Conservation (phyloP, 2,329 filamentous ascomycete genomes). For the Xylariaceae sp. region DNA sequence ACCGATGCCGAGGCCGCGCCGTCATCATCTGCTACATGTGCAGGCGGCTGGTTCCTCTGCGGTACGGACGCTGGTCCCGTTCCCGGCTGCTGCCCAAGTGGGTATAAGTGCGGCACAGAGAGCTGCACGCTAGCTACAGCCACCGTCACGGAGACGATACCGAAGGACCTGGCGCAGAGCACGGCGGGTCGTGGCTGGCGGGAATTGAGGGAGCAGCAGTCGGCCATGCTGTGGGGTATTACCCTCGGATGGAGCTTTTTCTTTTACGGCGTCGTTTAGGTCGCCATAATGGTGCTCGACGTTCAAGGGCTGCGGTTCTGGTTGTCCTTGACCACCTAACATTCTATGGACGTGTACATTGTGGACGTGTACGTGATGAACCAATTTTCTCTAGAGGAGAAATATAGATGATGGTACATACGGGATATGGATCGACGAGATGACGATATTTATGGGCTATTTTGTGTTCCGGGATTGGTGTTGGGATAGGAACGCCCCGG, state of each 20-base stretch:
- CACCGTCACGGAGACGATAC: slow-evolving; percentile 51
- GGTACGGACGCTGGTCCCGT: slow-evolving; percentile 50
- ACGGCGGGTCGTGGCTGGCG: background rate
- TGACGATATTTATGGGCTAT: background rate
- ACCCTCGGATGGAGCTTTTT: slow-evolving; percentile 10
- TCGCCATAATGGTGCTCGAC: background rate
- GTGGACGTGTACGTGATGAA: background rate
- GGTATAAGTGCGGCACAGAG: slow-evolving; percentile 65
- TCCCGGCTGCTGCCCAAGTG: slow-evolving; percentile 78
- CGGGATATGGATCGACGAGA: background rate
- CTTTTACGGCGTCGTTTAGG: background rate
- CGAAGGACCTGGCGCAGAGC: slow-evolving; percentile 42
- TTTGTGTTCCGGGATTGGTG: background rate
- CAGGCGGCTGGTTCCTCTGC: slow-evolving; percentile 74
- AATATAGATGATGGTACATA: background rate
- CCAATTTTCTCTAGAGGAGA: background rate
- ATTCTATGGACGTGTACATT: background rate
- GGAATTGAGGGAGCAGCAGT: background rate
- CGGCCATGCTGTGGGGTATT: slow-evolving; percentile 4
- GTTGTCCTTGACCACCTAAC: background rate
- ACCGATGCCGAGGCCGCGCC: slow-evolving; percentile 39
- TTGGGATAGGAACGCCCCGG: background rate
- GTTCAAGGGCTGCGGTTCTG: background rate
- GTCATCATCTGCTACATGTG: slow-evolving; percentile 48
- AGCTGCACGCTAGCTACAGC: slow-evolving; percentile 60